A percentile compares a stretch with the other conserved stretches of the same genome.
Evolutionary conservation across 2,329 filamentous ascomycete genomes (phyloP).

Genomic region (Pseudovirgaria hyperparasitica): DNA sequence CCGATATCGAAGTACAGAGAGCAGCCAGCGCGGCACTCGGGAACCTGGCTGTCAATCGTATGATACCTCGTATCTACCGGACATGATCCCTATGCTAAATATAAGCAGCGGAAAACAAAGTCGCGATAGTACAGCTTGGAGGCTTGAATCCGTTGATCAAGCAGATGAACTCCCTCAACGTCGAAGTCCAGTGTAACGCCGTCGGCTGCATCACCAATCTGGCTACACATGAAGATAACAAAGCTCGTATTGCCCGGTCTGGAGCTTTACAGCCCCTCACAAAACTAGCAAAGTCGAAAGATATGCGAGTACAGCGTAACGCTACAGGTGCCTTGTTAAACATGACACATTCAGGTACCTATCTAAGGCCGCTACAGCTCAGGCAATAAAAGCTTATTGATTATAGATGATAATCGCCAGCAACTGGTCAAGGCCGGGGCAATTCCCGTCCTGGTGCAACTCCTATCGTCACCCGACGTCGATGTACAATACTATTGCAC

Average conservation of each 20-base stretch:
- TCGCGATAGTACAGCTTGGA: conserved; percentile 84
- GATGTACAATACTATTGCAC: conserved; percentile 99
- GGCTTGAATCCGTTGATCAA: conserved; percentile 84
- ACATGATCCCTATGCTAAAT: conserved; percentile 27
- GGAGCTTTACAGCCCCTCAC: conserved; percentile 86
- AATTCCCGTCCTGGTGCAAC: conserved; percentile 92
- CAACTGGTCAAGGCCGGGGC: conserved; percentile 94
- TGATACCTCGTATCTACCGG: conserved; percentile 7
- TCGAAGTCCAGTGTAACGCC: conserved; percentile 98
- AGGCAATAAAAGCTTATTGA: conserved; percentile 9
- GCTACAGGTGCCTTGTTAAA: conserved; percentile 92
- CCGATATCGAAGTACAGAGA: conserved; percentile 92
- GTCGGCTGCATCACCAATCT: conserved; percentile 98
- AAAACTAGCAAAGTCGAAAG: conserved; percentile 85
- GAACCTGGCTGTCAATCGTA: conserved; percentile 95
- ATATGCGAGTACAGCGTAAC: conserved; percentile 97
- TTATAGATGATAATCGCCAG: conserved; percentile 84
- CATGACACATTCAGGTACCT: conserved; percentile 94
- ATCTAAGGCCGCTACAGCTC: not conserved
- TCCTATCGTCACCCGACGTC: conserved; percentile 83
- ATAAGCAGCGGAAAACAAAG: conserved; percentile 84
- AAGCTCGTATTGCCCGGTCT: conserved; percentile 93
- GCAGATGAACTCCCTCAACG: conserved; percentile 96
- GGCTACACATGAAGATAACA: conserved; percentile 97
- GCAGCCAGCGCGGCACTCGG: conserved; percentile 92